phyloP scores from a whole-genome alignment of 2,329 filamentous ascomycete genomes.

The Alternaria sp. region DNA sequence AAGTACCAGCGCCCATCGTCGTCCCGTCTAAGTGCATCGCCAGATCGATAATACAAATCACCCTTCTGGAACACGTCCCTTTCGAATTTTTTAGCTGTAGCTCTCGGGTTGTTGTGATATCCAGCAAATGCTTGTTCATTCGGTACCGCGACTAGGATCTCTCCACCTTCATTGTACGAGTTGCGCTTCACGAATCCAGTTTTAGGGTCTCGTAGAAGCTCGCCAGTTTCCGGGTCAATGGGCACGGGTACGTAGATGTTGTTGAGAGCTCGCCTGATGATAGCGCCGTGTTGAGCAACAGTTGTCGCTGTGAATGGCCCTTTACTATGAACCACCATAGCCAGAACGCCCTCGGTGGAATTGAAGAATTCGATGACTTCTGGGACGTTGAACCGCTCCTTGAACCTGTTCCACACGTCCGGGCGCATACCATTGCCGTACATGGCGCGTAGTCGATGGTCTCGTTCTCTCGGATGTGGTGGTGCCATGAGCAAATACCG shows the following conservation, averaged over 20 bases:
- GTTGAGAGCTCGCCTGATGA: slow-evolving; percentile 63
- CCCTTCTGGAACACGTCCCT: slow-evolving; percentile 55
- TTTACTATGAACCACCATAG: slow-evolving; percentile 60
- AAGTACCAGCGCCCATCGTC: slow-evolving; percentile 58
- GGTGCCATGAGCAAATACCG: slow-evolving; percentile 76
- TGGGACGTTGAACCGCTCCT: slow-evolving; percentile 68
- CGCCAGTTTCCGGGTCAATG: slow-evolving; percentile 72
- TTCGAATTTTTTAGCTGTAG: slow-evolving; percentile 66
- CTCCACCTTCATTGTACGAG: slow-evolving; percentile 72
- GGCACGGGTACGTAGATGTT: slow-evolving; percentile 70
- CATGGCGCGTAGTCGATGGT: slow-evolving; percentile 67
- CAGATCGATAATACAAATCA: slow-evolving; percentile 57
- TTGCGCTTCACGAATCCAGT: slow-evolving; percentile 72
- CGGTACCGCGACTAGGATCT: slow-evolving; percentile 73
- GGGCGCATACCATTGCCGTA: slow-evolving; percentile 73
- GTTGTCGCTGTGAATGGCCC: slow-evolving; percentile 66
- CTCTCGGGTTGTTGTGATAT: slow-evolving; percentile 72
- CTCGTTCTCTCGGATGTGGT: slow-evolving; percentile 65
- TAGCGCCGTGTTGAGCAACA: slow-evolving; percentile 74
- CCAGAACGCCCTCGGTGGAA: slow-evolving; percentile 75
- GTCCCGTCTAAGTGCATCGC: slow-evolving; percentile 55
- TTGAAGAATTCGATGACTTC: slow-evolving; percentile 79
- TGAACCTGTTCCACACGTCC: slow-evolving; percentile 72
- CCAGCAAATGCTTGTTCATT: slow-evolving; percentile 61
- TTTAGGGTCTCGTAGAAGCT: slow-evolving; percentile 69